phyloP scores from a whole-genome alignment of 257 asterid species.

The Paraleonurus japonicus region DNA sequence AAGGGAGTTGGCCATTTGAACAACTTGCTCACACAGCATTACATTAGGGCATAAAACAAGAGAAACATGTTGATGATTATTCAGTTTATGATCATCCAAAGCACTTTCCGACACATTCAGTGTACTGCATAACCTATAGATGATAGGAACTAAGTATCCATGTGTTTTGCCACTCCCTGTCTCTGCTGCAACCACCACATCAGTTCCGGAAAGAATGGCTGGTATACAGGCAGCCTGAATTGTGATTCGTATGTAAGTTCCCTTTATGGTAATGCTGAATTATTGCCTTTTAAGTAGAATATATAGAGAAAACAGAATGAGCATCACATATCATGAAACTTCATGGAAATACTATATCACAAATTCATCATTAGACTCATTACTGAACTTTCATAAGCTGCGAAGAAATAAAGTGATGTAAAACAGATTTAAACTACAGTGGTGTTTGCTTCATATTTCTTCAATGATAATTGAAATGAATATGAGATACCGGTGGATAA shows the following conservation, averaged over 20 bases:
- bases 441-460: too few species aligned
- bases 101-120: constrained; percentile 35
- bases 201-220: constrained; percentile 72
- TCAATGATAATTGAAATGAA: too few species aligned
- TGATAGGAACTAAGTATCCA: constrained; percentile 83
- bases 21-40: constrained; percentile 98
- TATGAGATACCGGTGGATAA: too few species aligned
- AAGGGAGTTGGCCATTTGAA: constrained; percentile 83
- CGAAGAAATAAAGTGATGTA: background rate
- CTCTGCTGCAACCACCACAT: constrained; percentile 95
- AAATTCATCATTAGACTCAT: constrained; percentile 6
- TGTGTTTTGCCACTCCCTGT: constrained; percentile 98
- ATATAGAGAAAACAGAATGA: background rate
- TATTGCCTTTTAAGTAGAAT: background rate
- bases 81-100: constrained; percentile 29
- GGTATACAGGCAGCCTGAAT: constrained; percentile 86
- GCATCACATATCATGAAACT: constrained; percentile 2
- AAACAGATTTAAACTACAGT: background rate
- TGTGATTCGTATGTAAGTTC: constrained; percentile 28
- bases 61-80: constrained; percentile 44
- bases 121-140: constrained; percentile 57
- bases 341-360: background rate
- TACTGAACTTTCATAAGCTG: background rate
- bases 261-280: background rate
- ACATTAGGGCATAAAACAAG: constrained; percentile 93